A percentile compares a stretch with the other conserved stretches of the same genome.
Conservation (phyloP, 176 grass and related monocot species). For the Rhynchospora pubera region DNA sequence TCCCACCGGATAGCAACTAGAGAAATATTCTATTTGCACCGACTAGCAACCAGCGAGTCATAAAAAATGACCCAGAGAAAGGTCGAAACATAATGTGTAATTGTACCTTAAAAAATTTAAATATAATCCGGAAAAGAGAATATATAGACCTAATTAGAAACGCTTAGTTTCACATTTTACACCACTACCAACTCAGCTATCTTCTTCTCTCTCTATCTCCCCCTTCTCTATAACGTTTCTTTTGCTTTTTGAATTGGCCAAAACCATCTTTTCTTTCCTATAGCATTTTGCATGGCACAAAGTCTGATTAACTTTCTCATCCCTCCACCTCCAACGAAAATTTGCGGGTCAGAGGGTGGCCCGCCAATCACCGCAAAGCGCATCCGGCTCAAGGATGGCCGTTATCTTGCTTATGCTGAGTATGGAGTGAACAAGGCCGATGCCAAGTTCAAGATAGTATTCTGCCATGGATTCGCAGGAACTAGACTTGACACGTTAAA, state of each 20-base stretch:
- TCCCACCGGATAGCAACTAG: too few relatives aligned
- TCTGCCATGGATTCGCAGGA: slow-evolving; percentile 71
- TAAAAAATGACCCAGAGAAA: too few relatives aligned
- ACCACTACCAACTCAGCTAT: too few relatives aligned
- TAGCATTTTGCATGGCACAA: too few relatives aligned
- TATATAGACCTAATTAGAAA: too few relatives aligned
- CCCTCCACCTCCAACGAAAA: slow-evolving; percentile 39
- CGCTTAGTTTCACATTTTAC: too few relatives aligned
- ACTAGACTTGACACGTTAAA: slow-evolving; percentile 49
- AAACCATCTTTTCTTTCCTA: neutral
- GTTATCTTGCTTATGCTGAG: slow-evolving; percentile 75
- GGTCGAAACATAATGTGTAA: too few relatives aligned
- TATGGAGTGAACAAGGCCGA: slow-evolving; percentile 50
- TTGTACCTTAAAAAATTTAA: too few relatives aligned
- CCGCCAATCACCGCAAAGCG: slow-evolving; percentile 54
- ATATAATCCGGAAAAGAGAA: too few relatives aligned
- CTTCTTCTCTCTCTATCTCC: too few relatives aligned
- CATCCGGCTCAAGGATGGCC: slow-evolving; percentile 52
- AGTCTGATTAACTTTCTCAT: neutral
- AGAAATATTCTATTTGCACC: too few relatives aligned
- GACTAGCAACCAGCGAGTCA: too few relatives aligned
- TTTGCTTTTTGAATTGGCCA: neutral
- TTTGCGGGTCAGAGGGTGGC: slow-evolving; percentile 51
- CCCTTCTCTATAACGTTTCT: neutral
- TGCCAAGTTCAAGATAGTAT: slow-evolving; percentile 64